Conservation (phyloP, 2,329 filamentous ascomycete species). For the Hypoxylon sp. region DNA sequence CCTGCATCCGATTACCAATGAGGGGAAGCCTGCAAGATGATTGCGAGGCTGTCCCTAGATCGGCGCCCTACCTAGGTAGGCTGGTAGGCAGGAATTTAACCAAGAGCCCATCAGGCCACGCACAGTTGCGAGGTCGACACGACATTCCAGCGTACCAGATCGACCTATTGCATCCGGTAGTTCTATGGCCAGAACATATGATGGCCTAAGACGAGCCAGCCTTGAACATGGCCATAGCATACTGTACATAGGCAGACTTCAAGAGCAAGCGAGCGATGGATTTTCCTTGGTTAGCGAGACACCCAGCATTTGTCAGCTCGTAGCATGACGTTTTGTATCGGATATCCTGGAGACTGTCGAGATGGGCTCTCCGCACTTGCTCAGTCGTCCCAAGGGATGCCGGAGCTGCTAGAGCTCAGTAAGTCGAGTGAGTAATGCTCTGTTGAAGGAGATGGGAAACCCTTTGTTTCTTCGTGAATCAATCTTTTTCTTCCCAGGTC, state of each 20-base stretch:
- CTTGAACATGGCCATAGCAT: neutral
- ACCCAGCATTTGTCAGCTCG: constrained; percentile 18
- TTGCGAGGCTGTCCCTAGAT: constrained; percentile 23
- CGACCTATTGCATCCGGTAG: no score
- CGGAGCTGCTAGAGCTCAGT: neutral
- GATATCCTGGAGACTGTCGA: constrained; percentile 1
- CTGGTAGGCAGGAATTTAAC: constrained; percentile 23
- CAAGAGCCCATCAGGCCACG: constrained; percentile 8
- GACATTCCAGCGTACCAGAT: neutral
- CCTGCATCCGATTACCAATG: constrained; percentile 34
- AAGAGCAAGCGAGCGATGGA: constrained; percentile 10
- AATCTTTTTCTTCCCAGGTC: neutral
- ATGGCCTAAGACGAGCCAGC: neutral
- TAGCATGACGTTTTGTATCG: constrained; percentile 15
- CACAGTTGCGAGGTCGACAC: neutral
- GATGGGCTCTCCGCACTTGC: neutral
- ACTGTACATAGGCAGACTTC: neutral
- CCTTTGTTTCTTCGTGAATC: neutral
- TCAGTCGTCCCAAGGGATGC: neutral
- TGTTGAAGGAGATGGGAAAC: neutral
- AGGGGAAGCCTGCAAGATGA: constrained; percentile 28
- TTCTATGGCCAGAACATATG: no score
- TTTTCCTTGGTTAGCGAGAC: neutral
- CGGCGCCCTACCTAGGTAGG: no score
- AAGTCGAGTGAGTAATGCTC: neutral